These are phyloP conservation scores for Camellia sinensis DNA, from an alignment of 148 eudicot genomes.

Conservation along the genomic window DNA sequence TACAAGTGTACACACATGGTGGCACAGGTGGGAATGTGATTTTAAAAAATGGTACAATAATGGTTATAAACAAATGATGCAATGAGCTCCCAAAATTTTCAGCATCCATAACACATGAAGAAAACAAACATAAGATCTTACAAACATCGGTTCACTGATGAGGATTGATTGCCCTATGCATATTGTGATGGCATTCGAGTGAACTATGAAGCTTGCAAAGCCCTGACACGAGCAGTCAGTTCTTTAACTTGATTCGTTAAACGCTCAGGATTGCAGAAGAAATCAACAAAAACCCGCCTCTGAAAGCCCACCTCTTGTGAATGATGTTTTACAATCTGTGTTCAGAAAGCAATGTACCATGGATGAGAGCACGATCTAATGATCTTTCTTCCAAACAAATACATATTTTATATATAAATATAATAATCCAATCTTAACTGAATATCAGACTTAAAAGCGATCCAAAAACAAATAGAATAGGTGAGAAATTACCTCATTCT, in stretches of 20 bases:
- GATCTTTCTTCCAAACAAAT: neutral
- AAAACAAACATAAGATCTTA: neutral
- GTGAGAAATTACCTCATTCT: constrained; percentile 66
- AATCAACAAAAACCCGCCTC: constrained; percentile 87
- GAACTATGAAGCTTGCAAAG: constrained; percentile 8
- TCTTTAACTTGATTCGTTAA: constrained; percentile 63
- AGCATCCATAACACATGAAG: neutral
- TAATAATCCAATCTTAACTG: neutral
- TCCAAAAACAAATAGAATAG: neutral
- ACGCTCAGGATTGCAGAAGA: constrained; percentile 89
- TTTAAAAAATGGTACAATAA: neutral
- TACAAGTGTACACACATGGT: no score
- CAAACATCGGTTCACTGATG: neutral
- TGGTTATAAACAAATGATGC: neutral
- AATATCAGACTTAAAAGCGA: neutral
- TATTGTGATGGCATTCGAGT: neutral
- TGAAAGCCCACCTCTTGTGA: constrained; percentile 79
- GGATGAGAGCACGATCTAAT: constrained; percentile 2
- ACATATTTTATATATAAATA: no score
- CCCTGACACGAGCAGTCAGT: neutral
- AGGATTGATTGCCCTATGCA: neutral
- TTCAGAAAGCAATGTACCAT: neutral
- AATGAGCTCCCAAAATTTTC: neutral
- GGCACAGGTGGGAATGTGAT: no score
- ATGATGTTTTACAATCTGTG: constrained; percentile 83